Base-by-base conservation (phyloP, 805 yeast genomes). In the Kazachstania taianensis region DNA sequence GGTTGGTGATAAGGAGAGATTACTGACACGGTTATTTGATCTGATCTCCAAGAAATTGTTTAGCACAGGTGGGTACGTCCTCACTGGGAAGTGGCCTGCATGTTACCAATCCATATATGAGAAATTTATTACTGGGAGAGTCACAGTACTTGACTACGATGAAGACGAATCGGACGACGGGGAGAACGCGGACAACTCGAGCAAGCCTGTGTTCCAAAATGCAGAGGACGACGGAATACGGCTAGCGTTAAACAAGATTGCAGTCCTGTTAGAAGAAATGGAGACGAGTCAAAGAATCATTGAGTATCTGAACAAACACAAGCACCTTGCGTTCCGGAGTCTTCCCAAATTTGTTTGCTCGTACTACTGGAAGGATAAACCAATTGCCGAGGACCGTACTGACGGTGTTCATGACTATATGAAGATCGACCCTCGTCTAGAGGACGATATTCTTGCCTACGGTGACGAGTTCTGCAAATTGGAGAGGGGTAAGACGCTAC, bases 201-300 rank as follows among this genome's bases (percentile, higher is more conserved):
- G 13, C 20, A n/a, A 18, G n/a, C 12, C n/a, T 14, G 33, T 32
- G n/a, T 9, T 24, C 13, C 14, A 28, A 6, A 28, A 28, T 20
- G 16, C 13, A 14, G 53, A 47, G 10, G 40, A 29, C 4, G n/a
- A n/a, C n/a, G n/a, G n/a, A n/a, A 22, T 20, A 28, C 32, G 16
- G 12, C 30, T 52, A 2, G 43, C 44, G 24, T 40, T 87, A 45
- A 72, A 70, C 34, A 72, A 74, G 17, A 64, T 86, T 35, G 94
- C 83, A 49, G 84, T 89, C 7, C 92, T 92, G 97, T 65, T 86
- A 13, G 60, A 70, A 27, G 95, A 85, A 54, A 66, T 86, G 7
- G 51, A 61, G 14, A 73, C 72, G 19, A 79, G 94, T 45, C 61
- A 66, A 36, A 46, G 49, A 3, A 54, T 73, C 17, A 25, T 7